Evolutionary conservation across 2,329 filamentous ascomycete genomes (phyloP).

Genomic region (Talaromyces sp.): DNA sequence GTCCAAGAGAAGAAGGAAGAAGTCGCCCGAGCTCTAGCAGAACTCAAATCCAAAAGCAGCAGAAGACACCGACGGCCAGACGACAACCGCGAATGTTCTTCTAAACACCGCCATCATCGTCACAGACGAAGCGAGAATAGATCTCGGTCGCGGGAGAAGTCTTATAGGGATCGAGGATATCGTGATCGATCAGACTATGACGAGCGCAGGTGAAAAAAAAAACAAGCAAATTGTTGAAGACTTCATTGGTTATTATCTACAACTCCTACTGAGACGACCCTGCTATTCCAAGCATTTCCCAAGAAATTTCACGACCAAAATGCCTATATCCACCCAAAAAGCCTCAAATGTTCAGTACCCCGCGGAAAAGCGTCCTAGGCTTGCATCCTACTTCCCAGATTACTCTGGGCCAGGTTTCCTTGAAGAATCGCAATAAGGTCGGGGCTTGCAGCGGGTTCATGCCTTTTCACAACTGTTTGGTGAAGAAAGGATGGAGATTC

Average conservation of each 20-base stretch:
- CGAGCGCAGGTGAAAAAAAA: neutral
- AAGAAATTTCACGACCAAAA: neutral
- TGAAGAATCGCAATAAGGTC: neutral
- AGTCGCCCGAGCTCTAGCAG: slow-evolving; percentile 63
- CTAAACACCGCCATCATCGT: slow-evolving; percentile 42
- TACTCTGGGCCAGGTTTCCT: neutral
- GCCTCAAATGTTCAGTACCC: neutral
- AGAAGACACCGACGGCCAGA: slow-evolving; percentile 23
- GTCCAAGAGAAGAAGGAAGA: slow-evolving; percentile 90
- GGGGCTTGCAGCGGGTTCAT: neutral
- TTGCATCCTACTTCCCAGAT: neutral
- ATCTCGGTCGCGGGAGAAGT: slow-evolving; percentile 27
- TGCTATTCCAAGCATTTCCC: neutral
- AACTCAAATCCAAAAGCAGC: slow-evolving; percentile 41
- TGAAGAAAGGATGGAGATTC: neutral
- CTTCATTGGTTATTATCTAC: neutral
- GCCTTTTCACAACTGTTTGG: neutral
- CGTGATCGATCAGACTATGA: slow-evolving; percentile 7
- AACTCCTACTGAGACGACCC: neutral
- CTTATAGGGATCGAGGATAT: slow-evolving; percentile 22
- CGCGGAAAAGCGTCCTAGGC: neutral
- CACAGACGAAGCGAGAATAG: slow-evolving; percentile 22
- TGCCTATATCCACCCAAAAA: neutral
- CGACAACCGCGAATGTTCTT: slow-evolving; percentile 32
- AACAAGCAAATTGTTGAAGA: neutral